Evolutionary conservation across 129 eudicot genomes (phyloP), one percentile per base, ranked within the genome.

Genomic region (Saussurea involucrata): DNA sequence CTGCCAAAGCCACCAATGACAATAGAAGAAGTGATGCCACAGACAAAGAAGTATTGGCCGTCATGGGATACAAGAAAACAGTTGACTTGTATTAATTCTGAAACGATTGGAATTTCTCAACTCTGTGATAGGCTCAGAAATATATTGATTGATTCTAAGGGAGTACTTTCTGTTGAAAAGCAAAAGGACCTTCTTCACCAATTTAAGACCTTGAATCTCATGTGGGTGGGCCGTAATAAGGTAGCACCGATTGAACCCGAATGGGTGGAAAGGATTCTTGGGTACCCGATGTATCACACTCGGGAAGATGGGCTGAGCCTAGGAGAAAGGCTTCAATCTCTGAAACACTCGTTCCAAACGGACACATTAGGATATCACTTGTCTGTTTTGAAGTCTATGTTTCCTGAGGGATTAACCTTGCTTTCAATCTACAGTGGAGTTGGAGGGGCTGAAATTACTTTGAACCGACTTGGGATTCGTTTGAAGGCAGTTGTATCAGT

Each of bases 31-130:
- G 88, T 82, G 28, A 58, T 91, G 31, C 96, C 97, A 0, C 81
- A 81, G 0, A 65, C 85, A 1, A 88, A 74, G 63, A 88, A 85
- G 71, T 92, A 90, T 82, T 95, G 99, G 95, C 99, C 99, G 0
- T 74, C 92, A 2, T 95, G 99, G 99, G 99, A 95, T 76, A 80
- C 90, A 6, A 83, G 99, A 83, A 90, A 92, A 80, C 96, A 90
- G 9, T 20, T 95, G 58, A 86, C 69, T 63, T 80, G 84, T 75
- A 85, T 95, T 18, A 85, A 65, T 72, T 83, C 90, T 4, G 95
- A 92, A 36, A 82, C 85, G 21, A 37, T 55, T 6, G 90, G 88
- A 58, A 58, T 78, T 10, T 66, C 92, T 17, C 86, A 85, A 22
- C 74, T 86, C 3, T 89, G 98, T 46, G 88, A 86, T 4, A 78